These are phyloP conservation scores for Fusarium nisikadoi DNA, from an alignment of 2,329 filamentous ascomycete species.

Conservation along the genomic window DNA sequence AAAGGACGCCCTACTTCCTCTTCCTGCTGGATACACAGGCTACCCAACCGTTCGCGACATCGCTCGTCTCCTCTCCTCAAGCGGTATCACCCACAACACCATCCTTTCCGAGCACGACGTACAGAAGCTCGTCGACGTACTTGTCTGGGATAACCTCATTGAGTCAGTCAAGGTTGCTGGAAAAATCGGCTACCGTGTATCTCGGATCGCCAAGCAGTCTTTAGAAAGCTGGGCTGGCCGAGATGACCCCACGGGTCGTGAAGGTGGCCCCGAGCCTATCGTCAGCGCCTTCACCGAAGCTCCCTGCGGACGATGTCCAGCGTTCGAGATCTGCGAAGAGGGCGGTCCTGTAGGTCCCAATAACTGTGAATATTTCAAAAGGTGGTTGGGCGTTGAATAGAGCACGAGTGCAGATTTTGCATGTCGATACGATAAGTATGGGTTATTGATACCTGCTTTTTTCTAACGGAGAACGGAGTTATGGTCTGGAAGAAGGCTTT, in stretches of 20 bases:
- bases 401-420: slow-evolving; percentile 12
- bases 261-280: slow-evolving; percentile 56
- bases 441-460: slow-evolving; percentile 1
- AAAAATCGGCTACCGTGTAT: slow-evolving; percentile 63
- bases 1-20: slow-evolving; percentile 59
- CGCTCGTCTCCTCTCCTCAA: slow-evolving; percentile 76
- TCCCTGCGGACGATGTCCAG: slow-evolving; percentile 91
- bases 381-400: slow-evolving; percentile 74
- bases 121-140: slow-evolving; percentile 85
- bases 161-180: slow-evolving; percentile 69
- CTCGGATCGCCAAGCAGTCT: slow-evolving; percentile 60
- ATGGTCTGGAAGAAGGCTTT: slow-evolving; percentile 23
- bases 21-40: slow-evolving; percentile 74
- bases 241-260: slow-evolving; percentile 50
- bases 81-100: slow-evolving; percentile 77
- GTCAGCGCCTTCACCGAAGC: slow-evolving; percentile 85
- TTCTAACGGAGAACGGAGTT: slow-evolving; percentile 39
- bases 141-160: slow-evolving; percentile 87
- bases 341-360: slow-evolving; percentile 89
- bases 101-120: slow-evolving; percentile 79
- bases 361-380: slow-evolving; percentile 90
- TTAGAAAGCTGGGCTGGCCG: slow-evolving; percentile 54
- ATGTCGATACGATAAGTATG: neutral
- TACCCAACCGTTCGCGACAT: slow-evolving; percentile 87
- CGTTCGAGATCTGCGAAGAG: slow-evolving; percentile 91